Evolutionary conservation across 1,284 basidiomycete species (phyloP).

Genomic region (Malassezia equina): DNA sequence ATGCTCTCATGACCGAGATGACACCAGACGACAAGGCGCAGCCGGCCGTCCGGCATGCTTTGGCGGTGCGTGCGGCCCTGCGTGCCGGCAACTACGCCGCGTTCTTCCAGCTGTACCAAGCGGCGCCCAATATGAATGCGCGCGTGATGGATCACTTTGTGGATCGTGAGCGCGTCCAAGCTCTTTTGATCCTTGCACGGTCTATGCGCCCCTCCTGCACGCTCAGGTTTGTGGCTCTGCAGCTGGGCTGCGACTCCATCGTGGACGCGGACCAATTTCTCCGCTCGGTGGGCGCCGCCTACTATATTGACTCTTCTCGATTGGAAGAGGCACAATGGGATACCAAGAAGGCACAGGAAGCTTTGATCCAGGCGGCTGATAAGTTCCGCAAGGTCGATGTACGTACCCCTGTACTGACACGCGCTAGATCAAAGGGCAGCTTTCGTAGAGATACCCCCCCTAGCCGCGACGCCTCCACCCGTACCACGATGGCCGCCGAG

Average conservation of each 20-base stretch:
- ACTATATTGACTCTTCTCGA: constrained; percentile 53
- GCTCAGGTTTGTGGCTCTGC: constrained; percentile 65
- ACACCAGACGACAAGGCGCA: constrained; percentile 74
- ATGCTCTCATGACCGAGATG: constrained; percentile 88
- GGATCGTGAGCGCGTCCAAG: constrained; percentile 75
- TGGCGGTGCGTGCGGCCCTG: constrained; percentile 74
- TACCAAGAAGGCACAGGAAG: constrained; percentile 50
- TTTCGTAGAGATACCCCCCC: constrained; percentile 6
- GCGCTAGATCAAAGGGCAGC: constrained; percentile 13
- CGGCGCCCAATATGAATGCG: constrained; percentile 89
- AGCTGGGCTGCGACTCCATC: constrained; percentile 70
- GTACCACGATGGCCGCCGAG: background rate
- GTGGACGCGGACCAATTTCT: constrained; percentile 64
- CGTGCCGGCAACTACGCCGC: constrained; percentile 87
- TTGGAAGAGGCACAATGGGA: constrained; percentile 50
- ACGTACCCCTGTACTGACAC: constrained; percentile 23
- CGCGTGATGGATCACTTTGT: constrained; percentile 99
- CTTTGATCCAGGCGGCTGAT: constrained; percentile 49
- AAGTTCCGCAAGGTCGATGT: constrained; percentile 54
- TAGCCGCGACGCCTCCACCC: too few relatives aligned
- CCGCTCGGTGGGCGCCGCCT: constrained; percentile 58
- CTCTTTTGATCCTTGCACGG: constrained; percentile 69
- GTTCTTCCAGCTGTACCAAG: constrained; percentile 73
- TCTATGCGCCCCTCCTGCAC: constrained; percentile 52
- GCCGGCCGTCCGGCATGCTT: constrained; percentile 72